These are phyloP conservation scores for Scenedesmus sp. DNA, from an alignment of 163 green algal genomes.

Conservation along the genomic window DNA sequence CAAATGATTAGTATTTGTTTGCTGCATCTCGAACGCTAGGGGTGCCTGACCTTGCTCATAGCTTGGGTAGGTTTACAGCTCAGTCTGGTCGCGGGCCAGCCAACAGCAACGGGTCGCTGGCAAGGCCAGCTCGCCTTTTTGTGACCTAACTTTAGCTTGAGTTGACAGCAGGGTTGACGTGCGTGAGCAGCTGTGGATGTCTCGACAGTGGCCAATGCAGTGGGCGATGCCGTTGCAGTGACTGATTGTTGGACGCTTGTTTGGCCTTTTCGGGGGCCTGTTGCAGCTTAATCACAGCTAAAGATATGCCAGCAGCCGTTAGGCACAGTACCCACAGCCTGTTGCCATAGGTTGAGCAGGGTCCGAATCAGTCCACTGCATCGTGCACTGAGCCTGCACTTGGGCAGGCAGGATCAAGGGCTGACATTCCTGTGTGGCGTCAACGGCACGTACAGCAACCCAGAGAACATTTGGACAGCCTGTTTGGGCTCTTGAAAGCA, in stretches of 20 bases:
- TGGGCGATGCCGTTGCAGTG: not conserved
- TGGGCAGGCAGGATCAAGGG: not conserved
- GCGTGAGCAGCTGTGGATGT: not conserved
- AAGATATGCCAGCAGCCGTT: not conserved
- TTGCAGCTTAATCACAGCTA: not conserved
- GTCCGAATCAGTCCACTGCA: not conserved
- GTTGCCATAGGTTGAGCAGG: not conserved
- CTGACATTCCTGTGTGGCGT: too few species aligned
- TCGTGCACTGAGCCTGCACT: not conserved
- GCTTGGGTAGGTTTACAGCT: conserved; percentile 6
- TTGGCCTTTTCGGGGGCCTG: not conserved
- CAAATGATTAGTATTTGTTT: not conserved
- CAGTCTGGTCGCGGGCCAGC: conserved; percentile 1
- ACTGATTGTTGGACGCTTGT: not conserved
- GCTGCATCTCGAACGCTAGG: not conserved
- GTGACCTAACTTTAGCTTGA: not conserved
- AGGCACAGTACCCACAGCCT: not conserved
- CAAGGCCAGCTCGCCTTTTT: not conserved
- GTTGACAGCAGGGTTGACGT: not conserved
- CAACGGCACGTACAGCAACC: not conserved
- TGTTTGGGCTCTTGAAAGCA: too few species aligned
- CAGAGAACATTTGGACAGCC: too few species aligned
- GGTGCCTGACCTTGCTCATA: not conserved
- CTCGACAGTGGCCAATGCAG: not conserved
- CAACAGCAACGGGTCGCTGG: not conserved